Base-by-base conservation (phyloP, 768 basidiomycete genomes). In the Hericium coralloides region DNA sequence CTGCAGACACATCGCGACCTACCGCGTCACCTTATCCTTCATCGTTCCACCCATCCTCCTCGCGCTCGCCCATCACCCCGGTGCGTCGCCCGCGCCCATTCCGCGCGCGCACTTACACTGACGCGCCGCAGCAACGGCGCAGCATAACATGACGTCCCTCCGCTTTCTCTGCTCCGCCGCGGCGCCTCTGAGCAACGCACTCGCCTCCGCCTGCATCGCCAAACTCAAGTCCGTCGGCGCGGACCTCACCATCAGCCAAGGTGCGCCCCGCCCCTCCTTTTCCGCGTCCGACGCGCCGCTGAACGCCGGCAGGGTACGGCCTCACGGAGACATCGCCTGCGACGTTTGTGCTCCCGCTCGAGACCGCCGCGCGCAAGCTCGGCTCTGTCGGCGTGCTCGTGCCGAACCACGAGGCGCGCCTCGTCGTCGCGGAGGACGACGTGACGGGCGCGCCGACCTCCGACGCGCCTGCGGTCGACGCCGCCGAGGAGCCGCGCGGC, bases 41-140 rank as follows among this genome's bases (percentile, higher is more conserved):
- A 72, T 91, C 50, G 91, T 91, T 1, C 93, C 93, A 1, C 92
- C 94, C 0, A 83, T 97, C n/a, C 71, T 93, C 12, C 83, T 95
- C 14, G 77, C 82, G 1, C 74, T 97, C 43, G 72, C 83, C 2
- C 80, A 85, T 58, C 85, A 89, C 61, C 80, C 83, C 12, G 84
- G 82, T 81, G 7, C 48, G 22, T 49, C 18, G 38, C 52, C 53
- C 3, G 53, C 85, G 87, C 78, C 12, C 77, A 89, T 4, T 78
- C 80, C 56, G 71, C 85, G 63, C 51, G 66, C 0, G 65, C 74
- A 3, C 72, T 80, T 17, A 69, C 71, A 1, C 58, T 70, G 12
- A 66, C 41, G 15, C 18, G 9, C 15, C 41, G 41, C 41, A 86
- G 86, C 79, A 12, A 77, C 89, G 5, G 78, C 80, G 57, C 71